These are phyloP conservation scores for Scutellaria baicalensis DNA, from an alignment of 257 asterid species.

Conservation along the genomic window DNA sequence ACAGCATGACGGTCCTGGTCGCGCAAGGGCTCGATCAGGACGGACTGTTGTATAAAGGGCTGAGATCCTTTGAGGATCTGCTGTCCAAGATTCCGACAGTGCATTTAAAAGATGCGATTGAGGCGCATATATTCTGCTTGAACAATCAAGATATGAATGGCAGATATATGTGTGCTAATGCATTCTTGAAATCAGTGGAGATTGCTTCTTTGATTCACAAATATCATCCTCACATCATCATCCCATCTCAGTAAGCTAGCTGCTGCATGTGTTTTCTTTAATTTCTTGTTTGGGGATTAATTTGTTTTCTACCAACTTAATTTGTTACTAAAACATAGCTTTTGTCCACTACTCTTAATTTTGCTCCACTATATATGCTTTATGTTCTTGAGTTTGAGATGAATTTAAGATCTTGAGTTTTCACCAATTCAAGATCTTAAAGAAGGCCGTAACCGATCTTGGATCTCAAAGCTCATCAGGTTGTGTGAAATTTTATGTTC, in stretches of 20 bases:
- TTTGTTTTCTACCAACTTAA: too few relatives aligned
- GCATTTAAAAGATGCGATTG: slow-evolving; percentile 42
- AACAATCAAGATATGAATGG: slow-evolving; percentile 30
- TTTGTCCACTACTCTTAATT: too few relatives aligned
- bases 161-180: slow-evolving; percentile 43
- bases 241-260: slow-evolving; percentile 27
- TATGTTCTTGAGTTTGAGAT: too few relatives aligned
- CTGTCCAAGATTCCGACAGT: slow-evolving; percentile 40
- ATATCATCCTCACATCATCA: slow-evolving; percentile 3
- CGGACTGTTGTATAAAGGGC: background rate
- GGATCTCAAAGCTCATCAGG: too few relatives aligned
- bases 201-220: slow-evolving; percentile 29
- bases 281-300: background rate
- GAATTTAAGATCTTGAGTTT: too few relatives aligned
- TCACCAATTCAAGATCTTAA: too few relatives aligned
- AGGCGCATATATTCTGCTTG: slow-evolving; percentile 48
- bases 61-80: slow-evolving; percentile 52
- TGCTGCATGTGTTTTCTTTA: background rate
- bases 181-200: slow-evolving; percentile 30
- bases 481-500: too few relatives aligned
- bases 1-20: slow-evolving; percentile 15
- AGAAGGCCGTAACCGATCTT: too few relatives aligned
- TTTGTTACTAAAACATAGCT: too few relatives aligned
- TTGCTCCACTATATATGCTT: too few relatives aligned
- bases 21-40: slow-evolving; percentile 23